These are phyloP conservation scores for Nakaseomyces sp. DNA, from an alignment of 1,139 yeast species.

Conservation along the genomic window DNA sequence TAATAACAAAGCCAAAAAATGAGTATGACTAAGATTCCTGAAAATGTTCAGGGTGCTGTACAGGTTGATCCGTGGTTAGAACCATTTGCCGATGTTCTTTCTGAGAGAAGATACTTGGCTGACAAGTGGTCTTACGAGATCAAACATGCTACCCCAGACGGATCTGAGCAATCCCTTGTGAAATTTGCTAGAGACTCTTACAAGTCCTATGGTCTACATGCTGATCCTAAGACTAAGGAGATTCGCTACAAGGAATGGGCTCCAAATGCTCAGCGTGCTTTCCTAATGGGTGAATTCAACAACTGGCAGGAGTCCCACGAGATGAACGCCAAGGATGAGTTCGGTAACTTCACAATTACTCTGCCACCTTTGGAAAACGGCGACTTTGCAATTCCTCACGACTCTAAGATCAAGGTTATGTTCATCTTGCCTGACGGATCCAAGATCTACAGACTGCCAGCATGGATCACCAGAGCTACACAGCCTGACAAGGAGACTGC, in stretches of 20 bases:
- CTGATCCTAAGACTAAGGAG: constrained; percentile 41
- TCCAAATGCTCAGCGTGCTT: constrained; percentile 71
- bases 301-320: constrained; percentile 60
- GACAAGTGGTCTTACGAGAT: constrained; percentile 44
- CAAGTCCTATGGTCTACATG: constrained; percentile 67
- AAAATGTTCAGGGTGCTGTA: constrained; percentile 47
- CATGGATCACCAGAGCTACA: constrained; percentile 82
- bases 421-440: constrained; percentile 62
- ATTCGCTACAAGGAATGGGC: constrained; percentile 75
- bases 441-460: constrained; percentile 71
- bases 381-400: constrained; percentile 65
- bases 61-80: constrained; percentile 80
- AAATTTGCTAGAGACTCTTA: constrained; percentile 46
- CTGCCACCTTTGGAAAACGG: constrained; percentile 48
- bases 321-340: constrained; percentile 45
- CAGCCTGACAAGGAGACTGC: constrained; percentile 48
- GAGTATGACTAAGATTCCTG: constrained; percentile 26
- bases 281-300: constrained; percentile 84
- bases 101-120: constrained; percentile 46
- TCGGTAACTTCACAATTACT: constrained; percentile 58
- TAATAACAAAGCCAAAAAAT: not conserved
- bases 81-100: constrained; percentile 60
- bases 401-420: constrained; percentile 67
- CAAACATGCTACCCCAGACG: constrained; percentile 25
- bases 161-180: constrained; percentile 33